Evolutionary conservation across 371 early-diverging fungal genomes (phyloP).

Genomic region (Nosema muscidifuracis): DNA sequence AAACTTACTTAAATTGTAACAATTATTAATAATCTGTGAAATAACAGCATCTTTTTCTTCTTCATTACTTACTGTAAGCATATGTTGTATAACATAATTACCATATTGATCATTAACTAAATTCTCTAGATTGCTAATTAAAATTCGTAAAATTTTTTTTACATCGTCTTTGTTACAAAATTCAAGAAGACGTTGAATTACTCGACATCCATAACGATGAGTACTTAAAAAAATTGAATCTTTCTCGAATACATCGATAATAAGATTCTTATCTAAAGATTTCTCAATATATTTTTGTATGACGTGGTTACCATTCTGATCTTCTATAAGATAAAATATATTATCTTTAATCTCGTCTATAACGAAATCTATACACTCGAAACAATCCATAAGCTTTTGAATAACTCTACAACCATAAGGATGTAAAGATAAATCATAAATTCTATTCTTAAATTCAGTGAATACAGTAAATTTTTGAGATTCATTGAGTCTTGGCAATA

Average conservation of each 20-base stretch:
- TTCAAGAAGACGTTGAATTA: conserved; percentile 98
- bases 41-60: conserved; percentile 69
- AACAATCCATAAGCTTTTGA: conserved; percentile 93
- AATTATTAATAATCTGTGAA: conserved; percentile 67
- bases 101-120: conserved; percentile 98
- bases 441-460: conserved; percentile 83
- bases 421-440: conserved; percentile 82
- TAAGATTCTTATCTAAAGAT: conserved; percentile 34
- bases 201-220: conserved; percentile 97
- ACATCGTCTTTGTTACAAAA: conserved; percentile 63
- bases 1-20: conserved; percentile 67
- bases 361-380: conserved; percentile 70
- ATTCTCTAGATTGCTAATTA: conserved; percentile 69
- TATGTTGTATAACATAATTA: conserved; percentile 98
- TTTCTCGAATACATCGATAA: conserved; percentile 77
- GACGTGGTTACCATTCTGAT: conserved; percentile 99
- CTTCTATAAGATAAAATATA: conserved; percentile 89
- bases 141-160: conserved; percentile 43
- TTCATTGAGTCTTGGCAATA: conserved; percentile 62
- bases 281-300: conserved; percentile 95
- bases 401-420: conserved; percentile 99
- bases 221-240: conserved; percentile 87
- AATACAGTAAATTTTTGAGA: conserved; percentile 43
- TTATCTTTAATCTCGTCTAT: conserved; percentile 82
- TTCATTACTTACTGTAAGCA: conserved; percentile 78